A percentile compares a stretch with the other conserved stretches of the same genome.
Conservation (phyloP, 2,329 filamentous ascomycete species). For the Monilinia vaccinii-corymbosi region DNA sequence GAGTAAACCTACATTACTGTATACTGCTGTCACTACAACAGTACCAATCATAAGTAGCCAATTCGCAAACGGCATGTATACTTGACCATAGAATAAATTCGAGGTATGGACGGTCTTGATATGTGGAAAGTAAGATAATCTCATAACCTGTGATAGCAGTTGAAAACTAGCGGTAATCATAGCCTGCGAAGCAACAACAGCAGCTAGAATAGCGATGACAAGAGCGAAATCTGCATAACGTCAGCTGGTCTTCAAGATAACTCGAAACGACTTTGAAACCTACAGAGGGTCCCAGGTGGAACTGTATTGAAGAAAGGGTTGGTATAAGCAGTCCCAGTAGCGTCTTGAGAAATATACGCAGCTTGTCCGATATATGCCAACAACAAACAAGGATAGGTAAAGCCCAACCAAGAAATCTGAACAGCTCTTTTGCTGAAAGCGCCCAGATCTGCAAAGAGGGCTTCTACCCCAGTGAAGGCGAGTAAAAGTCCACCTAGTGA, state of each 20-base stretch:
- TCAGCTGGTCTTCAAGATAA: neutral
- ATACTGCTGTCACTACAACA: constrained; percentile 64
- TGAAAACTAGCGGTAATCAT: constrained; percentile 72
- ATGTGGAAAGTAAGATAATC: constrained; percentile 60
- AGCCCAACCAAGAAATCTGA: constrained; percentile 62
- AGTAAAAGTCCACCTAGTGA: constrained; percentile 63
- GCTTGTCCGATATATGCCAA: constrained; percentile 51
- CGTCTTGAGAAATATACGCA: constrained; percentile 54
- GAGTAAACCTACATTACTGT: constrained; percentile 49
- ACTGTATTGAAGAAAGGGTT: constrained; percentile 69
- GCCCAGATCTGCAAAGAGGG: constrained; percentile 68
- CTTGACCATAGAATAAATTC: constrained; percentile 59
- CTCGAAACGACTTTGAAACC: neutral
- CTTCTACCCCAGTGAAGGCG: constrained; percentile 70
- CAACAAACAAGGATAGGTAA: constrained; percentile 56
- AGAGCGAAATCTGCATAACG: constrained; percentile 43
- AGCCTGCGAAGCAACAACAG: constrained; percentile 69
- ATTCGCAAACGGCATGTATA: constrained; percentile 69
- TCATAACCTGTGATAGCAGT: constrained; percentile 61
- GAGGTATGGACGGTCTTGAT: constrained; percentile 67
- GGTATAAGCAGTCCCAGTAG: constrained; percentile 47
- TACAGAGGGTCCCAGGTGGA: constrained; percentile 54
- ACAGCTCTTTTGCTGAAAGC: constrained; percentile 64
- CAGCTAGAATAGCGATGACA: constrained; percentile 59
- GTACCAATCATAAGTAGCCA: constrained; percentile 71